Conservation (phyloP, 805 yeast species). For the Candida argentea region DNA sequence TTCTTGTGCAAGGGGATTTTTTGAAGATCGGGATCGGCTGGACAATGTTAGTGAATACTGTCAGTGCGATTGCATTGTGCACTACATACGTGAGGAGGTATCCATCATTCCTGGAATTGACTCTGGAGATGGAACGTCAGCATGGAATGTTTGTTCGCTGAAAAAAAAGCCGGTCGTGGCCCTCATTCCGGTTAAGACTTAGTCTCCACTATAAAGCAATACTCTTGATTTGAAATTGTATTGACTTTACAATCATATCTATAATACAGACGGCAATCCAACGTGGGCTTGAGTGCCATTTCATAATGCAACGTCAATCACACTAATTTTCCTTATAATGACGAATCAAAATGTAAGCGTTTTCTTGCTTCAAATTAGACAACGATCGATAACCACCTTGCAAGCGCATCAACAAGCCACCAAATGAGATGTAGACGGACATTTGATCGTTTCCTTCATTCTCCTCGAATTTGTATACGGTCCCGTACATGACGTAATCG, state of each 20-base stretch:
- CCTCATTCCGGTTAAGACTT: neutral
- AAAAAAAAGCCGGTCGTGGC: too few species aligned
- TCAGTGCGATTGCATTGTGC: too few species aligned
- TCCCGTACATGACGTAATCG: slow-evolving; percentile 97
- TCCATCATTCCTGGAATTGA: slow-evolving; percentile 13
- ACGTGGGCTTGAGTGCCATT: too few species aligned
- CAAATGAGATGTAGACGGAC: slow-evolving; percentile 90
- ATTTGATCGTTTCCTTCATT: slow-evolving; percentile 53
- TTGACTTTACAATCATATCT: too few species aligned
- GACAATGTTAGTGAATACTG: slow-evolving; percentile 4
- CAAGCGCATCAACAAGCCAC: slow-evolving; percentile 85
- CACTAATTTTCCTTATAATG: slow-evolving; percentile 33
- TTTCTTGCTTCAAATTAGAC: slow-evolving; percentile 86
- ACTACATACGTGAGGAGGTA: slow-evolving; percentile 9
- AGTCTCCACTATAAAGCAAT: slow-evolving; percentile 1
- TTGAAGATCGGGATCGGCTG: slow-evolving; percentile 38
- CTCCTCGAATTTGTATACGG: slow-evolving; percentile 94
- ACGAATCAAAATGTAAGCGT: slow-evolving; percentile 83
- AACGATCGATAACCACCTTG: slow-evolving; percentile 92
- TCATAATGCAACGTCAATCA: neutral
- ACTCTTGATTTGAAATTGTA: too few species aligned
- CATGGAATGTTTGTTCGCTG: too few species aligned
- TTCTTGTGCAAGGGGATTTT: slow-evolving; percentile 49
- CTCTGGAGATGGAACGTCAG: too few species aligned
- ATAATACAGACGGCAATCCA: too few species aligned